These are phyloP conservation scores for Apiospora saccharicola DNA, from an alignment of 2,329 filamentous ascomycete species.

Conservation along the genomic window DNA sequence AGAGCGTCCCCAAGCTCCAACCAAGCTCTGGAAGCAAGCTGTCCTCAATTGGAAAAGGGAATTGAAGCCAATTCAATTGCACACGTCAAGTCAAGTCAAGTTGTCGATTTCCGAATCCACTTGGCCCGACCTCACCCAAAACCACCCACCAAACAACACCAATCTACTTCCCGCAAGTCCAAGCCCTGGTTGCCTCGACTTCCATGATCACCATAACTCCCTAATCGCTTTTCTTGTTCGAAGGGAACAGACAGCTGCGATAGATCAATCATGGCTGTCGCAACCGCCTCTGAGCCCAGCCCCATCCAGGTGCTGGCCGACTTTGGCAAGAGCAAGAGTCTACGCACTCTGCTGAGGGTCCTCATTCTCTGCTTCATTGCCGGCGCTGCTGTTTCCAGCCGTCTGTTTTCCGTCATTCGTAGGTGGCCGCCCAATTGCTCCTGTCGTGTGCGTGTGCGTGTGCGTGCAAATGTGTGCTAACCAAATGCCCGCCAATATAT, in stretches of 20 bases:
- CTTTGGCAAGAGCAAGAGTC: slow-evolving; percentile 81
- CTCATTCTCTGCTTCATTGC: slow-evolving; percentile 93
- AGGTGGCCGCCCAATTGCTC: slow-evolving; percentile 50
- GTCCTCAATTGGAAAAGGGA: slow-evolving; percentile 23
- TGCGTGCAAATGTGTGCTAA: slow-evolving; percentile 23
- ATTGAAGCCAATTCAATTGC: slow-evolving; percentile 17
- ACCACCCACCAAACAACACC: slow-evolving; percentile 16
- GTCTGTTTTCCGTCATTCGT: slow-evolving; percentile 98
- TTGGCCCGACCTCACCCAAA: slow-evolving; percentile 6
- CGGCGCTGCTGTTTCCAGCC: slow-evolving; percentile 87
- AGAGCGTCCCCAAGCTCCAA: slow-evolving; percentile 1
- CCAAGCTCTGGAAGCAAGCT: slow-evolving; percentile 23
- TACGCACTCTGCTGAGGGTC: slow-evolving; percentile 84
- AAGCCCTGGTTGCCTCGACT: slow-evolving; percentile 20
- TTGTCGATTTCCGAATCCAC: neutral
- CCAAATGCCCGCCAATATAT: slow-evolving; percentile 26
- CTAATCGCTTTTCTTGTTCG: slow-evolving; percentile 21
- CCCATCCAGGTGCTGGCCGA: slow-evolving; percentile 60
- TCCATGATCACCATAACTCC: slow-evolving; percentile 28
- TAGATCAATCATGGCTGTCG: slow-evolving; percentile 45
- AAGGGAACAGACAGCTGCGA: slow-evolving; percentile 30
- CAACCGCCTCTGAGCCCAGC: slow-evolving; percentile 41
- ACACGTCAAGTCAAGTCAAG: slow-evolving; percentile 7
- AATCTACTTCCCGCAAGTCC: slow-evolving; percentile 21
- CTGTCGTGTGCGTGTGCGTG: neutral